phyloP scores from a whole-genome alignment of 768 basidiomycete species.

The Russula vinacea region DNA sequence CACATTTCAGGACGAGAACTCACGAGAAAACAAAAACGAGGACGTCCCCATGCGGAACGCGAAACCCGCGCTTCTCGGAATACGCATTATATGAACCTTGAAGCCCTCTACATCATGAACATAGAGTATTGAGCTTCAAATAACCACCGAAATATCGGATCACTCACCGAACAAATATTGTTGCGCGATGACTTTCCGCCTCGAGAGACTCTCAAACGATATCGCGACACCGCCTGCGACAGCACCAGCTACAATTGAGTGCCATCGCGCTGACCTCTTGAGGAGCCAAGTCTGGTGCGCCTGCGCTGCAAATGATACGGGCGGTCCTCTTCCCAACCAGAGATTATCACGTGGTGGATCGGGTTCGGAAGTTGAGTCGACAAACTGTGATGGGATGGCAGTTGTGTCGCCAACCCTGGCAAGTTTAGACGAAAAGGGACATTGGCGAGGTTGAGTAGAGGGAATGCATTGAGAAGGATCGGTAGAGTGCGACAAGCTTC shows the following conservation, averaged over 20 bases:
- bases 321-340: conserved; percentile 37
- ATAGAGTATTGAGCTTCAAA: background rate
- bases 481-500: conserved; percentile 78
- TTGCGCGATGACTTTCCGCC: conserved; percentile 70
- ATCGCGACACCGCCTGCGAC: conserved; percentile 71
- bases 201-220: conserved; percentile 67
- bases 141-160: background rate
- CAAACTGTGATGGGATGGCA: background rate
- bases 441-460: conserved; percentile 54
- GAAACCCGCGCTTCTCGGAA: conserved; percentile 61
- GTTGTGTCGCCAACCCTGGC: conserved; percentile 15
- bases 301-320: conserved; percentile 60
- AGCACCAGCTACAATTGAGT: conserved; percentile 74
- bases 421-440: conserved; percentile 29
- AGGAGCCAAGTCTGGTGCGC: conserved; percentile 61
- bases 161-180: conserved; percentile 84
- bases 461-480: conserved; percentile 75
- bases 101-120: conserved; percentile 55
- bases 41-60: conserved; percentile 78
- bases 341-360: conserved; percentile 21
- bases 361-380: conserved; percentile 22
- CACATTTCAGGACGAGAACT: conserved; percentile 27
- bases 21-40: conserved; percentile 77
- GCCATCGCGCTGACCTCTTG: conserved; percentile 72
- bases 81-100: conserved; percentile 87